Percentiles rank a stretch among this genome's conserved stretches.
Evolutionary conservation across 148 eudicot genomes (phyloP).

Genomic region (Vaccinium macrocarpon): DNA sequence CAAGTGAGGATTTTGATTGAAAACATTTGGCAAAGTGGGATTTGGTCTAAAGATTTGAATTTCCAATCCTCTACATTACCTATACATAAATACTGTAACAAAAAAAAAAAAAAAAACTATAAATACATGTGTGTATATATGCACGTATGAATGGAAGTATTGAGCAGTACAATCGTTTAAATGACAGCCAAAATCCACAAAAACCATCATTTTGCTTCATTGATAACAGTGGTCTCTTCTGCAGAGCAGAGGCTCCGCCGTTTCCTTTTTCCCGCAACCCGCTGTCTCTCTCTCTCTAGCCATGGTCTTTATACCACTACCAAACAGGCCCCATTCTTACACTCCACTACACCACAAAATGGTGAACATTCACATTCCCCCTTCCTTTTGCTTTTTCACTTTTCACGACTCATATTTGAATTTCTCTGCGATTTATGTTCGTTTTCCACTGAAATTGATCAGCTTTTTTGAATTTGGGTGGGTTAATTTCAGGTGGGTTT

Average conservation of each 20-base stretch:
- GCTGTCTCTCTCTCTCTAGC: neutral
- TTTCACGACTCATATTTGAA: too few relatives aligned
- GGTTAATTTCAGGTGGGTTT: constrained; percentile 34
- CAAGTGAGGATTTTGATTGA: neutral
- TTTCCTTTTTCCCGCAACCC: constrained; percentile 8
- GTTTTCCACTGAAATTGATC: neutral
- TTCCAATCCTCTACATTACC: neutral
- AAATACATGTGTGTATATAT: neutral
- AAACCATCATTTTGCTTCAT: neutral
- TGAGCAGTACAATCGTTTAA: neutral
- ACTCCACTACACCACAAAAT: constrained; percentile 4
- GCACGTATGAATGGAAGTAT: neutral
- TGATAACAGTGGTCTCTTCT: neutral
- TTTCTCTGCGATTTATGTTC: neutral
- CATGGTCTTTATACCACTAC: constrained; percentile 2
- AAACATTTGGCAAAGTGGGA: neutral
- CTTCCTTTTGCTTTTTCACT: neutral
- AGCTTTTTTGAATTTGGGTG: neutral
- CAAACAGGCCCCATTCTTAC: neutral
- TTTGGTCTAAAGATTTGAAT: constrained; percentile 18
- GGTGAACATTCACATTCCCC: neutral
- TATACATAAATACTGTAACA: too few relatives aligned
- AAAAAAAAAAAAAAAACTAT: neutral
- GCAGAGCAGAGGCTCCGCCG: neutral
- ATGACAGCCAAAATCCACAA: neutral